Evolutionary conservation across 345 rosid genomes (phyloP).

Genomic region (Gossypium rotundifolium): DNA sequence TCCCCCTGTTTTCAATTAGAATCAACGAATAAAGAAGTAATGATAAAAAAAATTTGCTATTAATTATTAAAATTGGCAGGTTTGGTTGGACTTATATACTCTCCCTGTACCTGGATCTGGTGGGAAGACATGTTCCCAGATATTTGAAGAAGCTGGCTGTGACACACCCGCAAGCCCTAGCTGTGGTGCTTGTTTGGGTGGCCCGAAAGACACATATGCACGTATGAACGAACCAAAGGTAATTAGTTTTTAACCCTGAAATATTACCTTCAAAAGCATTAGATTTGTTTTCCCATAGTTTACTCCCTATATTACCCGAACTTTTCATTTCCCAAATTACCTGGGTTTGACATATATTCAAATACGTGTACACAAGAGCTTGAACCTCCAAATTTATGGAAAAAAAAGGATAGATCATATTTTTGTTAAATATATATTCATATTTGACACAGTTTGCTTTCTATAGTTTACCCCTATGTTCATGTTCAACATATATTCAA

Average conservation of each 20-base stretch:
- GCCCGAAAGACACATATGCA: constrained; percentile 91
- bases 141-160: constrained; percentile 97
- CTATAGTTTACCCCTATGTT: too few species aligned
- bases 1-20: not conserved
- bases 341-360: not conserved
- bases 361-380: not conserved
- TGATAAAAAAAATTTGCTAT: not conserved
- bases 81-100: constrained; percentile 84
- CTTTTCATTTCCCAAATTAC: not conserved
- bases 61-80: constrained; percentile 33
- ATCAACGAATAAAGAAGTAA: not conserved
- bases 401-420: too few species aligned
- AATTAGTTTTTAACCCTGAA: constrained; percentile 17
- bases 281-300: not conserved
- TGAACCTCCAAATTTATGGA: too few species aligned
- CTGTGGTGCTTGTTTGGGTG: constrained; percentile 98
- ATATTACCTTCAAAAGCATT: not conserved
- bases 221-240: constrained; percentile 85
- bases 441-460: too few species aligned
- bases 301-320: not conserved
- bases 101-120: constrained; percentile 93
- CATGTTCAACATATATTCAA: not conserved
- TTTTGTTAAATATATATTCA: too few species aligned
- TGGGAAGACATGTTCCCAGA: constrained; percentile 94
- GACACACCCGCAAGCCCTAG: constrained; percentile 95